Conservation (phyloP, 2,329 filamentous ascomycete genomes). For the Aspergillus alliaceus region DNA sequence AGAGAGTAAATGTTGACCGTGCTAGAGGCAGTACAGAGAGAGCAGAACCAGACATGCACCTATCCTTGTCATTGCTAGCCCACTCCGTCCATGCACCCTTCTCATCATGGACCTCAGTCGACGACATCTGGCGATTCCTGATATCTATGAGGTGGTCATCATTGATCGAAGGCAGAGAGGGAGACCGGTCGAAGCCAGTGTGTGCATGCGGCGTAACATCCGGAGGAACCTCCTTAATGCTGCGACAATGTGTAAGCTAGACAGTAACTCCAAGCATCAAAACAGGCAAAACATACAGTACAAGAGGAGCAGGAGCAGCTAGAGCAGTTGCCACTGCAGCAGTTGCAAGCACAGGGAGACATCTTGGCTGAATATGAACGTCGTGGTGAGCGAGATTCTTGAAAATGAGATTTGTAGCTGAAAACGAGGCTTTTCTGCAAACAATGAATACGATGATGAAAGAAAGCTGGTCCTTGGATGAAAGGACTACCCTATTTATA, state of each 20-base stretch:
- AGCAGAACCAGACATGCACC: background rate
- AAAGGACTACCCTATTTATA: background rate
- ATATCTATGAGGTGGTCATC: no score
- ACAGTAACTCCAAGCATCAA: background rate
- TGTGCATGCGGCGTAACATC: background rate
- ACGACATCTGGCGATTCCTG: background rate
- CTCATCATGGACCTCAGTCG: background rate
- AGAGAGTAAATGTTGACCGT: no score
- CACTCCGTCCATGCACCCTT: background rate
- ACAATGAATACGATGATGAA: background rate
- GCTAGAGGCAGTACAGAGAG: background rate
- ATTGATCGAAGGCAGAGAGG: background rate
- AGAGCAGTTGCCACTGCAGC: conserved; percentile 11
- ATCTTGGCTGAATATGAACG: conserved; percentile 2
- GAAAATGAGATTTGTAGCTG: background rate
- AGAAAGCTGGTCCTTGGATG: background rate
- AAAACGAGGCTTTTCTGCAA: background rate
- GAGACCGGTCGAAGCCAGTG: no score
- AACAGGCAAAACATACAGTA: background rate
- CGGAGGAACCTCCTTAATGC: background rate
- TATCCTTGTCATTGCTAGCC: background rate
- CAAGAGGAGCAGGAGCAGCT: conserved; percentile 11
- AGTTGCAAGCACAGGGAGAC: conserved; percentile 13
- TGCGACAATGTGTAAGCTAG: background rate
- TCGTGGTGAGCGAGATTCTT: background rate